Conservation (phyloP, 2,329 filamentous ascomycete species). For the Pseudogymnoascus sp. region DNA sequence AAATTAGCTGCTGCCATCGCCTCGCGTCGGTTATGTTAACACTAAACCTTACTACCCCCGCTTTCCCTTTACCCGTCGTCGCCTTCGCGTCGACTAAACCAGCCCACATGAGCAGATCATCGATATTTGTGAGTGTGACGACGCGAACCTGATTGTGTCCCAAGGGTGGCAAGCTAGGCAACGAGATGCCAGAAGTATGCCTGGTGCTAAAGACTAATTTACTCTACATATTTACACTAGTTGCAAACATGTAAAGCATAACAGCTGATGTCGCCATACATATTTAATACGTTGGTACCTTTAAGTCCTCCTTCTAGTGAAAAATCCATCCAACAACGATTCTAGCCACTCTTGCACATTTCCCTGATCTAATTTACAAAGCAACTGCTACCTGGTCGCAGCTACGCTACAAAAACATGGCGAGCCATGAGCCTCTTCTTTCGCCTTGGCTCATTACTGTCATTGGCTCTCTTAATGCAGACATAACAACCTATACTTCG, state of each 20-base stretch:
- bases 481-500: slow-evolving; percentile 13
- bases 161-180: background rate
- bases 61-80: background rate
- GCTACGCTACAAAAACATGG: background rate
- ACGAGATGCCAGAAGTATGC: background rate
- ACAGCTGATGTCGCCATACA: background rate
- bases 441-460: slow-evolving; percentile 12
- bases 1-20: background rate
- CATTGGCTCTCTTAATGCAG: slow-evolving; percentile 15
- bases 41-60: background rate
- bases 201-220: background rate
- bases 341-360: background rate
- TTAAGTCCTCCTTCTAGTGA: background rate
- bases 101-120: background rate
- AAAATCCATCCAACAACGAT: background rate
- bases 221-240: background rate
- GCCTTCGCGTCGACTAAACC: background rate
- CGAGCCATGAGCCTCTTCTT: background rate
- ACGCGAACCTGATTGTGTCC: background rate
- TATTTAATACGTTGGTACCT: background rate
- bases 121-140: background rate
- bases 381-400: background rate
- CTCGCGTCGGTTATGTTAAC: background rate
- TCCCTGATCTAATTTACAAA: background rate
- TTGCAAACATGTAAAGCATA: background rate